phyloP scores from a whole-genome alignment of 108 stramenopile genomes.

The Ochromonas danica region DNA sequence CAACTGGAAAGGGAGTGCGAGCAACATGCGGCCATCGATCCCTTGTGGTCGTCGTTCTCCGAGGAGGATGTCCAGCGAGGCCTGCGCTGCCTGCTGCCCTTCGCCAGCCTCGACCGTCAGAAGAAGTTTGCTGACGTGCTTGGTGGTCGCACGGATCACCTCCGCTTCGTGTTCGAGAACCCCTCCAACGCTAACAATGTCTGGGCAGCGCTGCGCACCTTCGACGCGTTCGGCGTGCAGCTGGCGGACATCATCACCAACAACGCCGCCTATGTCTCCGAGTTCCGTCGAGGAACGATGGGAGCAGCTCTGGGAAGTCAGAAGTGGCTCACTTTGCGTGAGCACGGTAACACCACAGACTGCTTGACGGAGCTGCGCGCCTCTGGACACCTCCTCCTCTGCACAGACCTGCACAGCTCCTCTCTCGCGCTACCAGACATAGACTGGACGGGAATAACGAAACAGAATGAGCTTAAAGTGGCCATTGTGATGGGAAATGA shows the following conservation, averaged over 20 bases:
- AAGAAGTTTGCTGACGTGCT: neutral
- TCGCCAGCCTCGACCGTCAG: neutral
- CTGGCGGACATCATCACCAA: conserved; percentile 70
- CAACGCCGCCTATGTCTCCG: conserved; percentile 61
- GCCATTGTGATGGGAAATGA: conserved; percentile 55
- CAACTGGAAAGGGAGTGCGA: neutral
- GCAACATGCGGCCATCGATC: neutral
- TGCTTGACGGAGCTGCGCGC: conserved; percentile 41
- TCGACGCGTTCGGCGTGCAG: conserved; percentile 67
- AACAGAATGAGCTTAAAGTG: neutral
- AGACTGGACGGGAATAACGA: conserved; percentile 37
- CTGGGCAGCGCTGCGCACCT: conserved; percentile 84
- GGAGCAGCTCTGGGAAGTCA: conserved; percentile 36
- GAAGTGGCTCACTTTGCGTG: conserved; percentile 49
- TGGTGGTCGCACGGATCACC: neutral
- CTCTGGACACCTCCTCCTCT: conserved; percentile 42
- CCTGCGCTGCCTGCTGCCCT: neutral
- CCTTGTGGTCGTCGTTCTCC: neutral
- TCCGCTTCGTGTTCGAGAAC: conserved; percentile 71
- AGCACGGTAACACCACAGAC: conserved; percentile 43
- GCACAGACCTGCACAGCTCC: conserved; percentile 39
- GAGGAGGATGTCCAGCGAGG: neutral
- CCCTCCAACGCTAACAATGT: conserved; percentile 87
- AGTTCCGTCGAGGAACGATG: neutral
- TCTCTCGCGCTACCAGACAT: conserved; percentile 39